Evolutionary conservation across 768 basidiomycete species (phyloP), one percentile per base, ranked within the genome.

Genomic region (Gelatoporia subvermispora): DNA sequence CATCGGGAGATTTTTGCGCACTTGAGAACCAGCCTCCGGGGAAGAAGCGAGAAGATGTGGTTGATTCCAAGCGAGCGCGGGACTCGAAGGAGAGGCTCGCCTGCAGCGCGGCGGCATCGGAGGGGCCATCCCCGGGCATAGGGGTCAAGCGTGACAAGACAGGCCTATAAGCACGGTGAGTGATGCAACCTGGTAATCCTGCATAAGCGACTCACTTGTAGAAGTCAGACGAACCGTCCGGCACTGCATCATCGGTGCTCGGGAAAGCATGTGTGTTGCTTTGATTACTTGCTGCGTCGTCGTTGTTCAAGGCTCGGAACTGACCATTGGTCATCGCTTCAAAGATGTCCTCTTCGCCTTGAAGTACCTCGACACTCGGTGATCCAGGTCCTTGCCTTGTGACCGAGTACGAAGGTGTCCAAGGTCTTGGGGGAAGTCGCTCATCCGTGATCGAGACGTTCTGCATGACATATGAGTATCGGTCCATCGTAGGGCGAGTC

Each of bases 31-130:
- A 79, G 1, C 73, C 76, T 28, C 79, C 79, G 8, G 77, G 78
- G 72, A 80, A 77, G 64, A 75, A 73, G 41, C 74, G 68, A 11
- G 77, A 78, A n/a, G 79, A 79, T 3, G 77, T 66, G 1, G 76
- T 74, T 9, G 79, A 78, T 57, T 77, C 76, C n/a, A 73, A 66
- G 42, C 77, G 65, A 1, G 65, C 66, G 13, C 56, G 77, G 7
- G 50, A 24, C 16, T 53, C 0, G 51, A 41, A 16, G 56, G 51
- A 18, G 60, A 52, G 3, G 49, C 7, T 50, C 18, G 49, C 40
- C 25, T 58, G 52, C 24, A 53, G 48, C n/a, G 52, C 50, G 24
- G 54, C 21, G 16, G 48, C 25, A 28, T 46, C 47, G 23, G 53
- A 55, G 36, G 53, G 58, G 41, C 50, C 52, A 22, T 53, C 46